Percentiles rank a stretch among this genome's conserved stretches.
Conservation (phyloP, 75 land plant species). For the Pinus tabuliformis region DNA sequence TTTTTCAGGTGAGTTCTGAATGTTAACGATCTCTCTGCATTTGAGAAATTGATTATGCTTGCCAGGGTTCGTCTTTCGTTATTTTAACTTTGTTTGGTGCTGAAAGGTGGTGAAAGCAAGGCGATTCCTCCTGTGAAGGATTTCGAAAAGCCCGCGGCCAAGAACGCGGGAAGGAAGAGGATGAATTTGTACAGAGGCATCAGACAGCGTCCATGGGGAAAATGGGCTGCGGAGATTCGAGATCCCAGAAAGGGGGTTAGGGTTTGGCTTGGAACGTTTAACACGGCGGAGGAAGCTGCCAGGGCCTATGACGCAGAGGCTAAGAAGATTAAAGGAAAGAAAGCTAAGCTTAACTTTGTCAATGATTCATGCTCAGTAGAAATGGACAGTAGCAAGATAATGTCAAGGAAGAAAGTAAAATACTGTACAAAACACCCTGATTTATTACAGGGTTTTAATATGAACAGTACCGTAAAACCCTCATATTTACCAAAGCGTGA, state of each 20-base stretch:
- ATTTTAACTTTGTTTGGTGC: background rate
- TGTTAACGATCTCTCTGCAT: background rate
- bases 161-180: constrained; percentile 4
- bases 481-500: background rate
- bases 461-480: background rate
- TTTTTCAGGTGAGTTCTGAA: no score
- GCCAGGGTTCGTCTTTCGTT: background rate
- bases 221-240: constrained; percentile 2
- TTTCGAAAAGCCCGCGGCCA: background rate
- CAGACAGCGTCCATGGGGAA: constrained; percentile 1
- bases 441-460: background rate
- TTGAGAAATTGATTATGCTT: background rate
- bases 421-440: background rate
- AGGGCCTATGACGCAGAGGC: background rate
- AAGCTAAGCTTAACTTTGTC: constrained; percentile 1
- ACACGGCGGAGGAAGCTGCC: constrained; percentile 1
- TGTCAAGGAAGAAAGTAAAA: background rate
- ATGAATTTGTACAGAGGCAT: constrained; percentile 3
- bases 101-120: background rate
- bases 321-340: background rate
- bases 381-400: background rate
- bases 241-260: background rate
- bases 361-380: background rate
- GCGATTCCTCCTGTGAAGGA: background rate
- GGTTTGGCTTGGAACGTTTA: constrained; percentile 6